phyloP scores from a whole-genome alignment of 2,329 filamentous ascomycete species.

The Trichoderma sp. region DNA sequence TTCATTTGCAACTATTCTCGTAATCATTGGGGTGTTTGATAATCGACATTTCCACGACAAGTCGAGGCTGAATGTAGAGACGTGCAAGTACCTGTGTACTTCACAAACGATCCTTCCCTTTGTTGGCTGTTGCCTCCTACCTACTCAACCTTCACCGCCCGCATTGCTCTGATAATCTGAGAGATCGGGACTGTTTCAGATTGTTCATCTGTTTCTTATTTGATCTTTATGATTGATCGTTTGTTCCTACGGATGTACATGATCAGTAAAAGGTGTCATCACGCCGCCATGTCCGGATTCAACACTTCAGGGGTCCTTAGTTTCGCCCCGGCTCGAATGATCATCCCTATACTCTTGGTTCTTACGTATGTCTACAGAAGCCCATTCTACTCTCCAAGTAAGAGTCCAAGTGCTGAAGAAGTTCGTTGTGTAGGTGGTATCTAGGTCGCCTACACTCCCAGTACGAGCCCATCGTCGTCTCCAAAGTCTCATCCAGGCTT shows the following conservation, averaged over 20 bases:
- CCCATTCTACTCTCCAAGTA: neutral
- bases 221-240: neutral
- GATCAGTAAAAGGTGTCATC: no score
- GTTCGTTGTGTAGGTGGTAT: constrained; percentile 41
- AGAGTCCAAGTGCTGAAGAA: neutral
- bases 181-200: neutral
- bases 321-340: neutral
- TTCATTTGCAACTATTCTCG: neutral
- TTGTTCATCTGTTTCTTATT: neutral
- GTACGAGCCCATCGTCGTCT: constrained; percentile 44
- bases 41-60: neutral
- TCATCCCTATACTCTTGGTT: neutral
- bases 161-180: neutral
- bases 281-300: constrained; percentile 1
- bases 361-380: neutral
- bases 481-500: constrained; percentile 37
- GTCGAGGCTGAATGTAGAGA: neutral
- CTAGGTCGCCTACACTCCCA: constrained; percentile 33
- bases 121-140: neutral
- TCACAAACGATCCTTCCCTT: neutral
- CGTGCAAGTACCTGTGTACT: neutral
- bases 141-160: neutral
- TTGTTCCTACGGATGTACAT: neutral
- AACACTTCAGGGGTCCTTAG: constrained; percentile 6
- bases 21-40: neutral